Evolutionary conservation across 176 grass and related monocot genomes (phyloP), one percentile per base, ranked within the genome.

Genomic region (Lolium multiflorum): DNA sequence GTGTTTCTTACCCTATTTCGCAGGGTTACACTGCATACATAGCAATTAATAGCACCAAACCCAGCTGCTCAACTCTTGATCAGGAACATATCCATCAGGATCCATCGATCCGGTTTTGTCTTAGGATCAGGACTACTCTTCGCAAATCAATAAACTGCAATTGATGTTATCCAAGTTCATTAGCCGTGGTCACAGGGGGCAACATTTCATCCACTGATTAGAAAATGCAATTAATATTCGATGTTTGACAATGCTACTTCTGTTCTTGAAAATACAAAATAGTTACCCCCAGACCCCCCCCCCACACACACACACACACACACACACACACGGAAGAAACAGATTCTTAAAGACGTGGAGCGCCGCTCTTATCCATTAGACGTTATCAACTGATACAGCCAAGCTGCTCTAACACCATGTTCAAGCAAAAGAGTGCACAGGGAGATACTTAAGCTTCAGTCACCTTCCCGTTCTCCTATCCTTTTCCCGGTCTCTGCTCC

Each of bases 391-490:
- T 76, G 39, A 82, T 72, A 57, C 26, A 25, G 5, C 25, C 76
- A 48, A 24, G 68, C 77, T 59, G 71, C 79, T 35, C 65, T 48
- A 2, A 9, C 49, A 39, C 15, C 65, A 48, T 79, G 8, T 51
- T 68, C n/a, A 61, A 51, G 76, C 68, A 31, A 84, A 43, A 61
- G 67, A 82, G 64, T 58, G 37, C 59, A 54, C 65, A 59, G 2
- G 24, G 28, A 22, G 22, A 24, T 21, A 24, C 17, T 22, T 5
- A 10, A 51, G 59, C 21, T 69, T 44, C 41, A 3, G 44, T 93
- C 85, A 95, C 58, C 91, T 93, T 21, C 89, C 84, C 26, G 82
- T 93, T 88, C 87, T 91, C 89, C 89, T 88, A 8, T 92, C 91
- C 57, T 91, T 98, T 41, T 98, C 92, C 71, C 94, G 86, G 50